Evolutionary conservation across 768 basidiomycete species (phyloP), one percentile per base, ranked within the genome.

Genomic region (Leucocoprinus sp.): DNA sequence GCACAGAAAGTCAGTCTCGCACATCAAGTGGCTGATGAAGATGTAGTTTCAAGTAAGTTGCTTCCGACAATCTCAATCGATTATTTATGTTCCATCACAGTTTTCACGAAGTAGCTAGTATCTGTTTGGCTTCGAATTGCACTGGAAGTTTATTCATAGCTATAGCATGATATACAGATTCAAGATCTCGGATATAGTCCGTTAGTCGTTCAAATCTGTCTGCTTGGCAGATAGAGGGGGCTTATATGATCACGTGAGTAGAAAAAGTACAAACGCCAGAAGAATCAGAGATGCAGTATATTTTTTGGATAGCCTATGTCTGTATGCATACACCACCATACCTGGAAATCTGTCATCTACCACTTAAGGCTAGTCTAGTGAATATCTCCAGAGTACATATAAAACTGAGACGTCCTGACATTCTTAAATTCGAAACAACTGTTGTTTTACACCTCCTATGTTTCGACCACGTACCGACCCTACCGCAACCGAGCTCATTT

Each of bases 1-100:
- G 90, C 92, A 2, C 93, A 96, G 64, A 96, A 96, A 61, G 90
- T 95, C 51, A 88, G 91, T 45, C 65, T 93, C 52, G 66, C 65
- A 19, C 93, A 93, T 67, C 75, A 78, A 49, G 85, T 95, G 14
- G 81, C 82, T 54, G 89, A 92, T 53, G 88, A 90, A 58, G 88
- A 91, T 59, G 86, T 92, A 8, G 87, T 91, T 42, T 90, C 88
- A 23, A 87, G 90, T 91, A 56, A 55, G 87, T 75, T 44, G 22
- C 22, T 12, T 27, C 24, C 39, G 27, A 8, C 15, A 23, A 36
- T 41, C 21, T 21, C 2, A 38, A 18, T 35, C 28, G n/a, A 59
- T 63, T 63, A 47, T 64, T 65, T 52, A 63, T 65, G 5, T 60
- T 64, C 45, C 28, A 36, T 43, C 29, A 15, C 43, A 64, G 62